A percentile compares a stretch with the other conserved stretches of the same genome.
phyloP scores from a whole-genome alignment of 108 stramenopile genomes.

The Pseudonitzschia delicatissima region DNA sequence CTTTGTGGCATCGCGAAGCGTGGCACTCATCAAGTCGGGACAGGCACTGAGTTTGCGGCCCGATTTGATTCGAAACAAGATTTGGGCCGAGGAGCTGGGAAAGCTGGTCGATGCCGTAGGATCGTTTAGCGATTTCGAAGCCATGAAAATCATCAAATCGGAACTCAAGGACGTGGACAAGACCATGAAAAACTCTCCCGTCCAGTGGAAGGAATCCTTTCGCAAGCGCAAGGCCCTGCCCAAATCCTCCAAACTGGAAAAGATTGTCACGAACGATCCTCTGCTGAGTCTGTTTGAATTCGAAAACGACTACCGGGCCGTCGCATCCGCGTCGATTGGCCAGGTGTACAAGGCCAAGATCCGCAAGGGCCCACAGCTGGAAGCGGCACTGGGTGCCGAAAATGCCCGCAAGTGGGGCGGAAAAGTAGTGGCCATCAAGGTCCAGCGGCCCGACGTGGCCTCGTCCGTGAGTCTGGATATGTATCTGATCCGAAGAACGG shows the following conservation, averaged over 20 bases:
- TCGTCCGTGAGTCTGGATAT: constrained; percentile 87
- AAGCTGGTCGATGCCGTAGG: constrained; percentile 87
- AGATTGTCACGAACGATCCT: constrained; percentile 63
- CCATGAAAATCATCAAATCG: constrained; percentile 72
- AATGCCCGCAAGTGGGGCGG: constrained; percentile 71
- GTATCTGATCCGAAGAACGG: constrained; percentile 77
- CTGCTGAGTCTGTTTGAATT: constrained; percentile 76
- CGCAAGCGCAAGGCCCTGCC: constrained; percentile 27
- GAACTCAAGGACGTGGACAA: constrained; percentile 62
- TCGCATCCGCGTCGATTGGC: constrained; percentile 88
- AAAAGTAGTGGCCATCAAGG: constrained; percentile 81
- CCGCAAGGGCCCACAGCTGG: constrained; percentile 26
- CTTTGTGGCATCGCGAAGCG: constrained; percentile 62
- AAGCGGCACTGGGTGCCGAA: constrained; percentile 38
- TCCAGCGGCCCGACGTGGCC: constrained; percentile 86
- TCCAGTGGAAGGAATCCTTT: constrained; percentile 19
- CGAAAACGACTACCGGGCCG: constrained; percentile 65
- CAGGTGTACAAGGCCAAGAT: constrained; percentile 84
- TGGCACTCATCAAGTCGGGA: constrained; percentile 75
- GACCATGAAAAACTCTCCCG: constrained; percentile 35
- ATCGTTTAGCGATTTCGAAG: constrained; percentile 70
- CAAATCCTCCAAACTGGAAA: constrained; percentile 30
- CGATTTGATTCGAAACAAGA: constrained; percentile 65
- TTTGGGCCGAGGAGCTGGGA: constrained; percentile 83
- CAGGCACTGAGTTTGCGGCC: constrained; percentile 83